Base-by-base conservation (phyloP, 495 filamentous ascomycete species). In the Geoglossum glabrum region DNA sequence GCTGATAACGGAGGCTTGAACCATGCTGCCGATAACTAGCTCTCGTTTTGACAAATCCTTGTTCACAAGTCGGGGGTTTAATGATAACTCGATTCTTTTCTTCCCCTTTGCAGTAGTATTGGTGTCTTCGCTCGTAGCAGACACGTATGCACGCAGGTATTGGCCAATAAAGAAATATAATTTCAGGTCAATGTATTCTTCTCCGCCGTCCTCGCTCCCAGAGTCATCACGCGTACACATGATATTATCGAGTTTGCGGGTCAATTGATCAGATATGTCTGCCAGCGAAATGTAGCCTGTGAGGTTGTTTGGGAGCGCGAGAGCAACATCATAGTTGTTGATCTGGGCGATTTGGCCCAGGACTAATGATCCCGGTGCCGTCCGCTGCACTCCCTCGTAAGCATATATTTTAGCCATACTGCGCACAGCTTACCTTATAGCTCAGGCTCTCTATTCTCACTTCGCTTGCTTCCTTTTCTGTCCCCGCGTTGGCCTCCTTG, bases 281-380 rank as follows among this genome's bases (percentile, higher is more conserved):
- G 90, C 95, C 45, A 98, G 78, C 47, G 93, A 79, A 8, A 95
- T 80, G 68, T 87, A 92, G 43, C 92, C 93, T 55, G 79, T 83
- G 13, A 97, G 78, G 65, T 93, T 95, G 66, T 97, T 98, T 15
- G 93, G 88, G 25, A 97, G 71, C 21, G 87, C 81, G 59, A 98
- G 69, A 25, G 79, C 77, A 59, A 98, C 70, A 66, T 94, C 84
- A 59, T 85, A 75, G 45, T 77, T 66, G 61, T 83, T 89, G 66
- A 98, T 86, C 64, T 84, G 83, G 36, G 81, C 80, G 43, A 98
- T 74, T 64, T 90, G 86, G 36, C 89, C 90, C 49, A 98, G 78
- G 0, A 97, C 79, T 63, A 96, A 70, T 33, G 87, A 85, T 51
- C 92, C 92, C 59, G 83, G 80, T 30, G 84, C 79, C 60, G 97